Conservation (phyloP, 352 stramenopile species). For the Saprolegnia diclina region DNA sequence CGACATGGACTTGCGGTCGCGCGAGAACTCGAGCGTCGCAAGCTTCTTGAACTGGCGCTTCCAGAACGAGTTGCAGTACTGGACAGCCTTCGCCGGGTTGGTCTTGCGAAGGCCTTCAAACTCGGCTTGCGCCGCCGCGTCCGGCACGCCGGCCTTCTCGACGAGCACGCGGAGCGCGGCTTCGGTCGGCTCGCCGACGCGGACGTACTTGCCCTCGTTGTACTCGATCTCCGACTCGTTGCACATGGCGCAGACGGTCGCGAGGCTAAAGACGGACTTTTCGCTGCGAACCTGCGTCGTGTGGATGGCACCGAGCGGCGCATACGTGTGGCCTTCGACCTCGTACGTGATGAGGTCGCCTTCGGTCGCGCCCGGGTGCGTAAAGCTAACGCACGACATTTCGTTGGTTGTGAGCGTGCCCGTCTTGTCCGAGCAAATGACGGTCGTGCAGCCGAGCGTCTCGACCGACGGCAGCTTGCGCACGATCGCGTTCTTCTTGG, state of each 20-base stretch:
- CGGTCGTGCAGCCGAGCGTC: conserved; percentile 94
- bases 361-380: conserved; percentile 53
- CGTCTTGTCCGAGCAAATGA: conserved; percentile 92
- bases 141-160: conserved; percentile 90
- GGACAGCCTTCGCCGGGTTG: conserved; percentile 63
- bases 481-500: conserved; percentile 97
- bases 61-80: conserved; percentile 82
- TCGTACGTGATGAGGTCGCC: conserved; percentile 84
- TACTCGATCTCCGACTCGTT: conserved; percentile 94
- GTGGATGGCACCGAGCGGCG: conserved; percentile 69
- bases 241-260: conserved; percentile 92
- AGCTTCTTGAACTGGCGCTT: conserved; percentile 80
- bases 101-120: conserved; percentile 48
- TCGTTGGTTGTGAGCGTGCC: conserved; percentile 98
- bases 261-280: conserved; percentile 79
- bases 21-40: conserved; percentile 94
- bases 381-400: conserved; percentile 91
- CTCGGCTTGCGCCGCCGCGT: conserved; percentile 56
- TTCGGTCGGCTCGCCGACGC: conserved; percentile 96
- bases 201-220: conserved; percentile 80
- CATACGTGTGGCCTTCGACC: conserved; percentile 93
- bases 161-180: conserved; percentile 93
- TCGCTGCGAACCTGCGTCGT: conserved; percentile 38
- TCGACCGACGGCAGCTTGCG: conserved; percentile 97
- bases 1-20: conserved; percentile 98